Evolutionary conservation across 2,329 filamentous ascomycete species (phyloP).

Genomic region (Xylaria sp.): DNA sequence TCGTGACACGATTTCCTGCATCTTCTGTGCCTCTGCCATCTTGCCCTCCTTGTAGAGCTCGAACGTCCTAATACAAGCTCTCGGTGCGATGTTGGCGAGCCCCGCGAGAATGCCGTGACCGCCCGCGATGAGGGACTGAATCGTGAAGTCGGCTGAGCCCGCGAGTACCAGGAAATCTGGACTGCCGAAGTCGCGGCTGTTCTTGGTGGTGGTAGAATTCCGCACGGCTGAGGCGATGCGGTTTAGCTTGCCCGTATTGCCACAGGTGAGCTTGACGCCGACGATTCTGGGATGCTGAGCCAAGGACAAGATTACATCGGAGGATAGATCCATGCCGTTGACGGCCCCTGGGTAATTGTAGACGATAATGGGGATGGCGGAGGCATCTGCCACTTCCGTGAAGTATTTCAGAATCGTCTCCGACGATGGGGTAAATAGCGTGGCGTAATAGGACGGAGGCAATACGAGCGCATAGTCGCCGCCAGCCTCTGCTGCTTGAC

Average conservation of each 20-base stretch:
- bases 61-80: conserved; percentile 70
- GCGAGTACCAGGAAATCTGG: conserved; percentile 75
- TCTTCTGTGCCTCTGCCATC: conserved; percentile 67
- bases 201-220: conserved; percentile 44
- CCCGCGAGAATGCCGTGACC: conserved; percentile 78
- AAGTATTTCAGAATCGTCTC: conserved; percentile 75
- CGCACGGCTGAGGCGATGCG: conserved; percentile 69
- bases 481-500: conserved; percentile 74
- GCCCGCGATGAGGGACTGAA: conserved; percentile 75
- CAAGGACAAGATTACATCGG: conserved; percentile 69
- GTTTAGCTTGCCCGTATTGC: conserved; percentile 77
- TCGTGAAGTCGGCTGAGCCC: conserved; percentile 77
- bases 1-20: conserved; percentile 73
- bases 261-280: conserved; percentile 76
- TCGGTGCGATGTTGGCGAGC: conserved; percentile 77
- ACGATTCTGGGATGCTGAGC: conserved; percentile 73
- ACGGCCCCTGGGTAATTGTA: conserved; percentile 77
- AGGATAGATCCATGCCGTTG: conserved; percentile 71
- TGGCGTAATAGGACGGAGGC: conserved; percentile 80
- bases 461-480: conserved; percentile 81
- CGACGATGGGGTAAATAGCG: conserved; percentile 70
- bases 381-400: conserved; percentile 69
- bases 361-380: conserved; percentile 73
- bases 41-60: conserved; percentile 69
- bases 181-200: not conserved